Base-by-base conservation (phyloP, 208 protist genomes). In the Leishmania guyanensis region DNA sequence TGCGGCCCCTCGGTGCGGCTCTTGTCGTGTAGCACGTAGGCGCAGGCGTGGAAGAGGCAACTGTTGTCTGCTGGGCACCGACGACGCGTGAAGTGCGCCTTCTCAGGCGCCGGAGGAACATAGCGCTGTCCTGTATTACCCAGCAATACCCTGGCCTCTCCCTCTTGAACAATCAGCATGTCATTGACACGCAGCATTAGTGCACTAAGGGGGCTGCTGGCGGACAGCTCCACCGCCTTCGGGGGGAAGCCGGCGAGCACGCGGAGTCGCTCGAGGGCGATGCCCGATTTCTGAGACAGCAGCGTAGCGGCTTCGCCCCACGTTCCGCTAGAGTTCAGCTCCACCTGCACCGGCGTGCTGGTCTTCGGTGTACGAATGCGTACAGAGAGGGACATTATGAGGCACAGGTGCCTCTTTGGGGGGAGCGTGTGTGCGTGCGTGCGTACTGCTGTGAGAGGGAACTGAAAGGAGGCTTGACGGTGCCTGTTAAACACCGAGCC, bases 31-130 rank as follows among this genome's bases (percentile, higher is more conserved):
- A 98, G 85, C 16, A 98, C 89, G 88, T 99, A 99, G 14, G 95
- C 95, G 53, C 93, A 92, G 20, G 95, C 91, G 81, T 98, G 97
- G 79, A 99, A 99, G 5, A 99, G 87, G 80, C 98, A 99, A 22
- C 92, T 97, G 84, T 99, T 99, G 82, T 99, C 97, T n/a, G 90
- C 89, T 2, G 96, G 94, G 65, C 98, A 97, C 29, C 89, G 80
- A 20, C 97, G 95, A 29, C 96, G 93, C 0, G 88, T 92, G 83
- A 99, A 97, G 86, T 95, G 91, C 29, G 90, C 92, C 46, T 77
- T 84, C 62, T 97, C 91, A 10, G 86, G 83, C 0, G 89, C 84
- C 22, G 94, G 94, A 1, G 91, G 94, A n/a, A 98, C 86, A 79
- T 98, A 98, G 39, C 86, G 87, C 56, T 92, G 86, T 3, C 85